Evolutionary conservation across 1,139 yeast genomes (phyloP).

Genomic region (Diutina siamensis): DNA sequence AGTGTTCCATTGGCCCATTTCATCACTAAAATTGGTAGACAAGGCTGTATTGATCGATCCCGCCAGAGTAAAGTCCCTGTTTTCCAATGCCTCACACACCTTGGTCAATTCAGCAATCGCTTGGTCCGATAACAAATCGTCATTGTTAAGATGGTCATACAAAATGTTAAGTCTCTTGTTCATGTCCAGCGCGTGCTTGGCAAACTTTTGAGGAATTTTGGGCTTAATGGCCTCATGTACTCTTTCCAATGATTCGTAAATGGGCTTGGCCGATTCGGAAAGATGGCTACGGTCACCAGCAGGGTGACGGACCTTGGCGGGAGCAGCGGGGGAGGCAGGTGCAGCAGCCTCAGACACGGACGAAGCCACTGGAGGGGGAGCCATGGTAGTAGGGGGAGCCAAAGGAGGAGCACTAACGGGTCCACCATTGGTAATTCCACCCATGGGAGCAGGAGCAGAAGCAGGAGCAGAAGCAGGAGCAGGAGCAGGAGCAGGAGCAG

Average conservation of each 20-base stretch:
- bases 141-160: conserved; percentile 71
- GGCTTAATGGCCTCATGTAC: conserved; percentile 60
- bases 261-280: conserved; percentile 44
- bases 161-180: conserved; percentile 69
- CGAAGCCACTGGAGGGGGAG: conserved; percentile 4
- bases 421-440: background rate
- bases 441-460: background rate
- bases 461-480: background rate
- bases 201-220: conserved; percentile 60
- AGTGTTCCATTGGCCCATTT: conserved; percentile 86
- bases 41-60: conserved; percentile 44
- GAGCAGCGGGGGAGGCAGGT: background rate
- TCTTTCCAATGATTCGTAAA: conserved; percentile 41
- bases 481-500: background rate
- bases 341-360: conserved; percentile 5
- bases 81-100: conserved; percentile 39
- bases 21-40: conserved; percentile 55
- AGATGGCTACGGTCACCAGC: conserved; percentile 66
- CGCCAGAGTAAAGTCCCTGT: conserved; percentile 51
- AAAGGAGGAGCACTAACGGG: background rate
- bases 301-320: conserved; percentile 29
- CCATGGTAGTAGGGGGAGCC: background rate
- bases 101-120: conserved; percentile 43
- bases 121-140: conserved; percentile 49
- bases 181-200: conserved; percentile 69